Evolutionary conservation across 352 stramenopile species (phyloP).

Genomic region (Detonula confervacea): DNA sequence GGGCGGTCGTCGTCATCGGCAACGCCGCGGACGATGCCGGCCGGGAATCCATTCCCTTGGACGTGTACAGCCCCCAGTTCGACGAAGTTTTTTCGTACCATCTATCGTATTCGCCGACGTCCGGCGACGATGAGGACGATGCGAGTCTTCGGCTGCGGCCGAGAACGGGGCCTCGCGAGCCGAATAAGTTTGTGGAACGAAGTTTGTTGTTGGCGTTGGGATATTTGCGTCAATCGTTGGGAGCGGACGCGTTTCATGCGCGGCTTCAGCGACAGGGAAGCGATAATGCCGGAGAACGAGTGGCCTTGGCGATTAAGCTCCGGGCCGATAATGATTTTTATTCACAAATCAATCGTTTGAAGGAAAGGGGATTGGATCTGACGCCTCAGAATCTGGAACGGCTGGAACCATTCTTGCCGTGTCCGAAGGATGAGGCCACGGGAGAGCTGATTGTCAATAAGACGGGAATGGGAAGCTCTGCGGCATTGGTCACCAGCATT

Average conservation of each 20-base stretch:
- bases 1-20: background rate
- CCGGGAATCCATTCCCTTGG: constrained; percentile 20
- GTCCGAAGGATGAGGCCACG: constrained; percentile 76
- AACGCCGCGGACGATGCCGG: constrained; percentile 8
- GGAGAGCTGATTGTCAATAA: constrained; percentile 88
- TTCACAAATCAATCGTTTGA: constrained; percentile 90
- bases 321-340: constrained; percentile 98
- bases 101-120: constrained; percentile 36
- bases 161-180: constrained; percentile 50
- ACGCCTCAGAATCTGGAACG: constrained; percentile 83
- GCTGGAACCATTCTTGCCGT: constrained; percentile 89
- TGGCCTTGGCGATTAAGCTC: constrained; percentile 87
- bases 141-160: constrained; percentile 17
- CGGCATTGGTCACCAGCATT: constrained; percentile 93
- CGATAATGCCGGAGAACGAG: background rate
- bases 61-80: constrained; percentile 92
- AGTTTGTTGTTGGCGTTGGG: constrained; percentile 85
- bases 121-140: constrained; percentile 39
- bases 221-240: constrained; percentile 60
- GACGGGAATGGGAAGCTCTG: constrained; percentile 95
- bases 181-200: constrained; percentile 92
- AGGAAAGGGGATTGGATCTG: constrained; percentile 77
- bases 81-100: constrained; percentile 64
- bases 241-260: constrained; percentile 33
- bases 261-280: constrained; percentile 12